Base-by-base conservation (phyloP, 2,329 filamentous ascomycete genomes). In the Davidsoniella virescens region DNA sequence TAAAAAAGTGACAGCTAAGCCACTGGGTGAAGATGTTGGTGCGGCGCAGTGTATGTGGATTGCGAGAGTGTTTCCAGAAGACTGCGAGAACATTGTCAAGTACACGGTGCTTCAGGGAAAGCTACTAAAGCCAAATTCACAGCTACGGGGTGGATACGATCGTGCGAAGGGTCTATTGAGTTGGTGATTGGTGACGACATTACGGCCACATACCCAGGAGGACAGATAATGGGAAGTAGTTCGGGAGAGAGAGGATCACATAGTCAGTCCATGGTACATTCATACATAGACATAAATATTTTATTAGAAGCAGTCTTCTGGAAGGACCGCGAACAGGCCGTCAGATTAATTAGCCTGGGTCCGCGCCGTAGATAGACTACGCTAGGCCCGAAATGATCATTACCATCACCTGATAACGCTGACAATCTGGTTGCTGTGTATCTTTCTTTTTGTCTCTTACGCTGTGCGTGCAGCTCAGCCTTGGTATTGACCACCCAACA, bases 31-130 rank as follows among this genome's bases (percentile, higher is more conserved):
- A 20, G 62, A 67, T 38, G 65, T 71, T 3, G 82, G 82, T 50
- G 88, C 87, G 1, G 80, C 76, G 43, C 88, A 95, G 69, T 90
- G 88, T 55, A 93, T 95, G 58, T 95, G 90, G 90, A 70, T 95
- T 43, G 90, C 86, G 17, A 71, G 90, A 52, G 80, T 95, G 16
- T 67, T 70, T 60, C 90, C 90, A 0, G 84, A 93, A 66, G 87
- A 96, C 61, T 94, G 87, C 60, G 88, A 95, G 71, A 93, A 92
- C 55, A 78, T 98, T 54, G 78, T 98, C 41, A 75, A 78, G 60
- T 95, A 84, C 62, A 96, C 92, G 0, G 75, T 98, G 2, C 64
- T 96, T 59, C 84, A 94, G 68, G 92, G 92, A 20, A 96, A 95
- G 69, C 78, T 96, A 23, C 79, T 96, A 48, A 94, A 95, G 71